Evolutionary conservation across 2,329 filamentous ascomycete genomes (phyloP), one percentile per base, ranked within the genome.

Genomic region (Zasmidium cellare): DNA sequence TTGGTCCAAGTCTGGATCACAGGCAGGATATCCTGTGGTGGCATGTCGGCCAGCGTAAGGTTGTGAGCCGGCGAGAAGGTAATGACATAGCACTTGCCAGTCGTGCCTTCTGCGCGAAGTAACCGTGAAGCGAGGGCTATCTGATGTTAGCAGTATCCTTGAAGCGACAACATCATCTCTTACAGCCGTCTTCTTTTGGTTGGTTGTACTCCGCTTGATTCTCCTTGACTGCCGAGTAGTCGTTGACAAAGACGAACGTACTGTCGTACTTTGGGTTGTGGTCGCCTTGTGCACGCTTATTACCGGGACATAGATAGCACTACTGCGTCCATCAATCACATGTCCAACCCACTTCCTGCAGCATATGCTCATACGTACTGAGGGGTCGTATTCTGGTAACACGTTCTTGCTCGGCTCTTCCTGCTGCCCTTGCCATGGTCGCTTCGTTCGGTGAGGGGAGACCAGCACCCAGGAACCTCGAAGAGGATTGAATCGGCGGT

Each of bases 171-270:
- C 16, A 14, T 41, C 35, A 41, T 41, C 7, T 56, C 76, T 61
- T 71, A 82, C 82, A 78, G 62, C 78, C 79, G 68, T 78, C 75
- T 57, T 80, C 73, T n/a, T 76, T 73, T 20, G 78, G 74, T 14
- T 78, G 78, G 19, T 78, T 75, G 75, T 97, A 99, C 49, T 90
- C 87, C 25, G 88, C 87, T 75, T 99, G 94, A 62, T 90, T 82
- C 76, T 97, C 92, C 77, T 96, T 97, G 51, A 99, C 93, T 1
- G 94, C 94, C 69, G 91, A 96, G 76, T 94, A 99, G 74, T 99
- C 94, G 70, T 99, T 99, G 66, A 97, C 89, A 71, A 99, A 99
- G 41, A 93, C 88, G 72, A 96, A 97, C 0, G 92, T 96, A 69
- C 85, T 85, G 53, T 89, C 82, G 72, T 97, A 99, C 54, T 89